A percentile compares a stretch with the other conserved stretches of the same genome.
Evolutionary conservation across 2,329 filamentous ascomycete genomes (phyloP).

Genomic region (Fusarium verticillioides): DNA sequence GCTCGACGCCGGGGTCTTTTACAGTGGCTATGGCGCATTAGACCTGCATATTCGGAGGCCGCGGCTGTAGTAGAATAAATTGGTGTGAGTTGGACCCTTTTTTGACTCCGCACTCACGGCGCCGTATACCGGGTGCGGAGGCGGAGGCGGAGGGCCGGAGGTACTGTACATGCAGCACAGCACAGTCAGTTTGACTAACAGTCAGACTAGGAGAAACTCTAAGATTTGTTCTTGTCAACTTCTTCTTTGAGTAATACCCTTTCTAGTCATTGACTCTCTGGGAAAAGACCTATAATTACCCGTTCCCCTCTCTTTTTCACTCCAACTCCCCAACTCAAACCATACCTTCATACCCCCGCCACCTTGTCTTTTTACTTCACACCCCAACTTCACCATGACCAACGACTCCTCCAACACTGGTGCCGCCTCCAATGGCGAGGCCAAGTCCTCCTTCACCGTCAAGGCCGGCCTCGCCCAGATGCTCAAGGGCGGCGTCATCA

Average conservation of each 20-base stretch:
- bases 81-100: neutral
- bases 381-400: conserved; percentile 43
- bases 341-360: neutral
- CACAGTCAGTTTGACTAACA: neutral
- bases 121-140: conserved; percentile 29
- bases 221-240: conserved; percentile 10
- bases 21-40: conserved; percentile 13
- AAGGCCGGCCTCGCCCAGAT: conserved; percentile 97
- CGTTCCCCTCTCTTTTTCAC: neutral
- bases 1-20: neutral
- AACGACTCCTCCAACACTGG: conserved; percentile 47
- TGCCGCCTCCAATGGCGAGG: conserved; percentile 47
- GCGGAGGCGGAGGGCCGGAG: conserved; percentile 19
- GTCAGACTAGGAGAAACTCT: neutral
- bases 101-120: conserved; percentile 26
- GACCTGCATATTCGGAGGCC: conserved; percentile 12
- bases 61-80: neutral
- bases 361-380: neutral
- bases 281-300: conserved; percentile 11
- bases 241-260: conserved; percentile 26
- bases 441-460: conserved; percentile 77
- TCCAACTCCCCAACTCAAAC: neutral
- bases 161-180: neutral
- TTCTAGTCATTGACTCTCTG: conserved; percentile 19
- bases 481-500: conserved; percentile 99